A percentile compares a stretch with the other conserved stretches of the same genome.
Conservation (phyloP, 2,329 filamentous ascomycete genomes). For the Hypoxylon sp. region DNA sequence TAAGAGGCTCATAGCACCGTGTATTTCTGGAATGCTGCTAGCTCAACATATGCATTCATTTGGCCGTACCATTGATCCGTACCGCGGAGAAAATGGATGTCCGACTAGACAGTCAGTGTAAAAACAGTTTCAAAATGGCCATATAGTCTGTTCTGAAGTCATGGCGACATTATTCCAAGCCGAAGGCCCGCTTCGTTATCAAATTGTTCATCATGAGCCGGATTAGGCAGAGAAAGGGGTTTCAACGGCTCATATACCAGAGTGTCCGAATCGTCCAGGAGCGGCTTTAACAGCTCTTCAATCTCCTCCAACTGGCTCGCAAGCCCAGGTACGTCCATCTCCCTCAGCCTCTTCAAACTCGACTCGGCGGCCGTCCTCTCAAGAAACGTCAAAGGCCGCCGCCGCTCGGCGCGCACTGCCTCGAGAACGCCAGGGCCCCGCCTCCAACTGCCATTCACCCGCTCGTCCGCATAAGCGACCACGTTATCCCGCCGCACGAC, state of each 20-base stretch:
- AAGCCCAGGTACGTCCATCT: constrained; percentile 34
- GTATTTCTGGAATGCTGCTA: not conserved
- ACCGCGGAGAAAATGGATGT: not conserved
- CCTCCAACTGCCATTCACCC: constrained; percentile 17
- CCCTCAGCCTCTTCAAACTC: constrained; percentile 47
- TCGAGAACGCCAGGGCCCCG: constrained; percentile 36
- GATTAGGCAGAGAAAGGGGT: constrained; percentile 19
- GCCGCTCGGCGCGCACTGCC: constrained; percentile 48
- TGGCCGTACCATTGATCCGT: not conserved
- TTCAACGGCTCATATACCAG: constrained; percentile 14
- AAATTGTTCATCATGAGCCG: constrained; percentile 13
- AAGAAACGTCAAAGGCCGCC: constrained; percentile 46
- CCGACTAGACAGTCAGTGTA: not conserved
- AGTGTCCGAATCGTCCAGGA: constrained; percentile 12
- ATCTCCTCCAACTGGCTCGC: constrained; percentile 46
- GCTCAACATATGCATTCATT: not conserved
- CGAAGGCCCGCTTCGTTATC: constrained; percentile 25
- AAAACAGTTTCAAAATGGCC: not conserved
- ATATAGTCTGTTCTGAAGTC: not conserved
- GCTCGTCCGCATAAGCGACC: constrained; percentile 51
- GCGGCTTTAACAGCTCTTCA: constrained; percentile 43
- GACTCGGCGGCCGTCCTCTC: constrained; percentile 47
- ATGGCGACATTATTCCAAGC: constrained; percentile 10
- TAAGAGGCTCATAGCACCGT: not conserved
- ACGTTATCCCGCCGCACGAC: constrained; percentile 56